Conservation (phyloP, 176 grass and related monocot genomes). For the Cenchrus fungigraminus region DNA sequence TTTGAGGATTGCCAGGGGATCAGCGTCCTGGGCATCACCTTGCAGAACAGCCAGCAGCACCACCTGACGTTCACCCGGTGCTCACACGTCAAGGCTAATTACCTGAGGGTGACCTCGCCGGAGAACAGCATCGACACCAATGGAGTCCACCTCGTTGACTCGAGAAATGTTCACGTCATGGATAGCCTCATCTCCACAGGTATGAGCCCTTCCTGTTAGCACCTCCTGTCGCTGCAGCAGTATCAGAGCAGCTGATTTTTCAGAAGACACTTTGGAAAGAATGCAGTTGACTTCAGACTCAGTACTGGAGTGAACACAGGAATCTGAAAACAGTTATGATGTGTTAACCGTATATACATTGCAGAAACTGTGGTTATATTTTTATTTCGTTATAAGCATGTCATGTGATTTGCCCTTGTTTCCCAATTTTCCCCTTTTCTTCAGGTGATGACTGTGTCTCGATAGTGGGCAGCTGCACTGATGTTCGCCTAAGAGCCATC, state of each 20-base stretch:
- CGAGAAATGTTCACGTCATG: slow-evolving; percentile 55
- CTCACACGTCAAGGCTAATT: slow-evolving; percentile 49
- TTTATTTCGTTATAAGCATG: neutral
- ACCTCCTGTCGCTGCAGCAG: neutral
- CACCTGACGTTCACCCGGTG: slow-evolving; percentile 74
- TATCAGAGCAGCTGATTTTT: neutral
- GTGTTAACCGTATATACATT: neutral
- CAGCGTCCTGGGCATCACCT: slow-evolving; percentile 45
- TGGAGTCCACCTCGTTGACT: slow-evolving; percentile 67
- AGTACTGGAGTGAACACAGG: neutral
- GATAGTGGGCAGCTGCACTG: slow-evolving; percentile 65
- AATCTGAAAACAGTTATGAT: neutral
- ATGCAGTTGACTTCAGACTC: neutral
- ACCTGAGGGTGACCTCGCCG: slow-evolving; percentile 71
- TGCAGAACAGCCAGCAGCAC: slow-evolving; percentile 64
- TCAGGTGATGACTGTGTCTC: slow-evolving; percentile 87
- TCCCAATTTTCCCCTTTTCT: neutral
- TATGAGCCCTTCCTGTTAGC: neutral
- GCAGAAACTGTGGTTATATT: neutral
- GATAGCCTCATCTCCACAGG: slow-evolving; percentile 60
- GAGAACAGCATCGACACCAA: slow-evolving; percentile 71
- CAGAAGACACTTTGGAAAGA: neutral
- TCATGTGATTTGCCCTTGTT: neutral
- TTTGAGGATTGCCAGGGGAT: slow-evolving; percentile 67
- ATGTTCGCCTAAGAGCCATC: slow-evolving; percentile 57